Base-by-base conservation (phyloP, 2,329 filamentous ascomycete species). In the Ceratocystis ficicola region DNA sequence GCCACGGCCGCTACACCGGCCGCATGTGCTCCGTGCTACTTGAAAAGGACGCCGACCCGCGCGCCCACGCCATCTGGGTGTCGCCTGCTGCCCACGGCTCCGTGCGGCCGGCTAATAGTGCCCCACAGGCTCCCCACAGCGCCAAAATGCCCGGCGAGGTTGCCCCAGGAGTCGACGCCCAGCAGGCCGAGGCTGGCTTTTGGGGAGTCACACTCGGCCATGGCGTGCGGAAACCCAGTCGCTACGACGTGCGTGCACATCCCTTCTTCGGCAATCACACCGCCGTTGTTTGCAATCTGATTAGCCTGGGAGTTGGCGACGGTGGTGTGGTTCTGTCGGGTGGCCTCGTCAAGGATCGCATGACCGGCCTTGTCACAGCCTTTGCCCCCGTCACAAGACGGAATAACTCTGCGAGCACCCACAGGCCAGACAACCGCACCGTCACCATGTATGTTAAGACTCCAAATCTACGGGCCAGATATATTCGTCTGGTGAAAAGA, bases 181-280 rank as follows among this genome's bases (percentile, higher is more conserved):
- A 41, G 10, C 36, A 41, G 36, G 36, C 10, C 10, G 36, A 41
- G 36, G 36, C 10, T 0, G 73, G 73, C n/a, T 68, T 76, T 55
- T 82, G 80, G 78, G 83, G 79, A 15, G 82, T 84, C 0, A 82
- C 83, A 0, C 73, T 86, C 12, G 84, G 83, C 0, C 83, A 86
- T 70, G 83, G 83, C 0, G 57, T 84, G 22, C 30, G 62, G 6
- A 66, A 66, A 25, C 65, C 67, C 1, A 73, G 70, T 0, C 70
- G 69, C 2, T 71, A 73, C 32, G 78, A 81, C 69, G 73, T 75
- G 1, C 76, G 83, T 25, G 77, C 77, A 0, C 83, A 85, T 70
- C 68, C 65, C 3, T 85, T 85, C 73, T 80, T 84, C 67, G 83
- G 83, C 1, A 74, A 81, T 65, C 81, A 83, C 61, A 69, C 71